These are phyloP conservation scores for Globisporangium echinulatum DNA, from an alignment of 352 stramenopile species.

Conservation along the genomic window DNA sequence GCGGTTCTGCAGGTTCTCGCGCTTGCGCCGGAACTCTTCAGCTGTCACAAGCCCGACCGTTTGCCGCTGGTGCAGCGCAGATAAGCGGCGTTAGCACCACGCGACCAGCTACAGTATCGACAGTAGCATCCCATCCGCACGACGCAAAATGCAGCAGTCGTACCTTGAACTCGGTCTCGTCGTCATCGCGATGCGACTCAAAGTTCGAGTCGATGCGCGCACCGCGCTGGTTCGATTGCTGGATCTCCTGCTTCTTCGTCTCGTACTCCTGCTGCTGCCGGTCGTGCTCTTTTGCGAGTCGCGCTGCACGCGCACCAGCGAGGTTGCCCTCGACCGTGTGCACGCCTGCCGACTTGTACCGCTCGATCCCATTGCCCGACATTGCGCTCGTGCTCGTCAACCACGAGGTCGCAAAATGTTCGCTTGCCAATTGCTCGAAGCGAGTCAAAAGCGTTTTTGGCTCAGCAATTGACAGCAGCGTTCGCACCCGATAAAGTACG, in stretches of 20 bases:
- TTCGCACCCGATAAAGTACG: slow-evolving; percentile 22
- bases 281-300: slow-evolving; percentile 89
- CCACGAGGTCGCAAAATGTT: background rate
- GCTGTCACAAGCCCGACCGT: slow-evolving; percentile 92
- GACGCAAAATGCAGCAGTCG: background rate
- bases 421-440: background rate
- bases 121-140: background rate
- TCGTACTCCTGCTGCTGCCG: slow-evolving; percentile 93
- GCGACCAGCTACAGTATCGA: background rate
- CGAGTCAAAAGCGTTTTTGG: background rate
- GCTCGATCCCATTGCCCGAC: slow-evolving; percentile 62
- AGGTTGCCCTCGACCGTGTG: slow-evolving; percentile 97
- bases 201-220: slow-evolving; percentile 91
- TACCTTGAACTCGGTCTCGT: slow-evolving; percentile 84
- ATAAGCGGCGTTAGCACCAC: background rate
- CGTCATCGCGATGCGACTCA: slow-evolving; percentile 69
- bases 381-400: slow-evolving; percentile 1
- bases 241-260: slow-evolving; percentile 89
- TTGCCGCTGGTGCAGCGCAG: slow-evolving; percentile 39
- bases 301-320: slow-evolving; percentile 85
- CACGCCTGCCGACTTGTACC: slow-evolving; percentile 83
- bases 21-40: slow-evolving; percentile 89
- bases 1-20: slow-evolving; percentile 66
- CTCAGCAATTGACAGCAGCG: background rate
- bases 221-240: slow-evolving; percentile 69